Evolutionary conservation across 2,329 filamentous ascomycete species (phyloP).

Genomic region (Alternaria ventricosa): DNA sequence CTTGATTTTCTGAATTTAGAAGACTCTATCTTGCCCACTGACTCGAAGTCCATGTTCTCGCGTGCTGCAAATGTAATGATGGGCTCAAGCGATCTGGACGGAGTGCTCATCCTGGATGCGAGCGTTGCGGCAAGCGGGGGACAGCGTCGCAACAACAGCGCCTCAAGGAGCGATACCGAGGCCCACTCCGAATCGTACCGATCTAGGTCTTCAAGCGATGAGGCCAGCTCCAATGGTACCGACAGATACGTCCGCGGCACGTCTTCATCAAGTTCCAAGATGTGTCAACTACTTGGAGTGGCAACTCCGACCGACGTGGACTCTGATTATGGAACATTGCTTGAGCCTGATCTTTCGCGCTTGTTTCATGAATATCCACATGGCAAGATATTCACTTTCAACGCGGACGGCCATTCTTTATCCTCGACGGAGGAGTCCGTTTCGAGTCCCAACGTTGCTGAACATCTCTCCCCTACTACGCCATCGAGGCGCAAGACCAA

Average conservation of each 20-base stretch:
- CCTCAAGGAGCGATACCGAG: slow-evolving; percentile 7
- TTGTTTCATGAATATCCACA: slow-evolving; percentile 32
- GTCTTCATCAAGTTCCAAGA: slow-evolving; percentile 15
- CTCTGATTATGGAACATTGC: slow-evolving; percentile 14
- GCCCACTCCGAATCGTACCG: slow-evolving; percentile 13
- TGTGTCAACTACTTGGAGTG: slow-evolving; percentile 34
- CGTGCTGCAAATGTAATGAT: slow-evolving; percentile 43
- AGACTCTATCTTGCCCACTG: slow-evolving; percentile 35
- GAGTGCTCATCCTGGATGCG: slow-evolving; percentile 45
- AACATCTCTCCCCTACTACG: background rate
- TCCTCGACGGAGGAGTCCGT: slow-evolving; percentile 29
- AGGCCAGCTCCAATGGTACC: slow-evolving; percentile 1
- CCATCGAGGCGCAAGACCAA: slow-evolving; percentile 7
- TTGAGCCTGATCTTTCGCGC: slow-evolving; percentile 28
- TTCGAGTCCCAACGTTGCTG: slow-evolving; percentile 1
- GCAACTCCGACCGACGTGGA: slow-evolving; percentile 14
- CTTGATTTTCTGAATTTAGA: background rate
- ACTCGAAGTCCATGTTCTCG: slow-evolving; percentile 42
- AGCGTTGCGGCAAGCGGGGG: slow-evolving; percentile 33
- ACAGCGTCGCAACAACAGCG: slow-evolving; percentile 14
- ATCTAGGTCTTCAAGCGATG: slow-evolving; percentile 28
- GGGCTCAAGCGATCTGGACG: slow-evolving; percentile 41
- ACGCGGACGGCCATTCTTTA: slow-evolving; percentile 17
- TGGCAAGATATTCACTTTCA: slow-evolving; percentile 38
- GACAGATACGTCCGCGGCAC: background rate